Conservation (phyloP, 495 filamentous ascomycete species). For the Penicillium argentinense region DNA sequence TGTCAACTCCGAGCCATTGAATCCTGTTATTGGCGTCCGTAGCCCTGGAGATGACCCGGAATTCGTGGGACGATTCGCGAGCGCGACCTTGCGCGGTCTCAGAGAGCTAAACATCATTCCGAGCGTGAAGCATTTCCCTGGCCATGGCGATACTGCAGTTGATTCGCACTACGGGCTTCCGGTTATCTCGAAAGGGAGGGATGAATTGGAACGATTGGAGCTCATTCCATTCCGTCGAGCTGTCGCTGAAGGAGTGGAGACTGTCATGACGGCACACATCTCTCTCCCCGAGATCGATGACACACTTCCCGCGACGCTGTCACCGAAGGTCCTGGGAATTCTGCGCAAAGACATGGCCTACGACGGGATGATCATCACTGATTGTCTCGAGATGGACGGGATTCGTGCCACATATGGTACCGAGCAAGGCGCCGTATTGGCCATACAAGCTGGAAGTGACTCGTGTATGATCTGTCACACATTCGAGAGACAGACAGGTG, state of each 20-base stretch:
- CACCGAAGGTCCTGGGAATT: conserved; percentile 34
- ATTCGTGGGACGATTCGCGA: conserved; percentile 38
- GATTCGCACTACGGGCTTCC: conserved; percentile 47
- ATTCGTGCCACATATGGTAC: conserved; percentile 48
- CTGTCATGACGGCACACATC: conserved; percentile 48
- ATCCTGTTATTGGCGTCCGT: conserved; percentile 44
- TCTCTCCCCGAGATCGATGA: conserved; percentile 36
- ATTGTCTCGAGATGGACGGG: conserved; percentile 49
- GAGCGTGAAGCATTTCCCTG: conserved; percentile 46
- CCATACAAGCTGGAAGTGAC: conserved; percentile 49
- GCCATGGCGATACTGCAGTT: conserved; percentile 43
- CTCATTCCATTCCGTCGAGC: conserved; percentile 44
- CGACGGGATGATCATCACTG: conserved; percentile 40
- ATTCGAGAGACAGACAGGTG: conserved; percentile 42
- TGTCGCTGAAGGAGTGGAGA: conserved; percentile 41
- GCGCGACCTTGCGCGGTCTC: conserved; percentile 36
- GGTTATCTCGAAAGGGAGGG: conserved; percentile 36
- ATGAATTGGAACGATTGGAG: conserved; percentile 40
- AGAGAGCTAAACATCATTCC: conserved; percentile 40
- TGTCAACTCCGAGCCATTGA: conserved; percentile 45
- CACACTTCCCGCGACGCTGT: conserved; percentile 40
- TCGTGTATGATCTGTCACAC: conserved; percentile 55
- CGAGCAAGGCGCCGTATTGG: conserved; percentile 46
- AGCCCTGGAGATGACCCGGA: conserved; percentile 43
- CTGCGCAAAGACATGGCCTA: conserved; percentile 42